A percentile compares a stretch with the other conserved stretches of the same genome.
Evolutionary conservation across 139 green algal genomes (phyloP).

Genomic region (Gonium pectorale): DNA sequence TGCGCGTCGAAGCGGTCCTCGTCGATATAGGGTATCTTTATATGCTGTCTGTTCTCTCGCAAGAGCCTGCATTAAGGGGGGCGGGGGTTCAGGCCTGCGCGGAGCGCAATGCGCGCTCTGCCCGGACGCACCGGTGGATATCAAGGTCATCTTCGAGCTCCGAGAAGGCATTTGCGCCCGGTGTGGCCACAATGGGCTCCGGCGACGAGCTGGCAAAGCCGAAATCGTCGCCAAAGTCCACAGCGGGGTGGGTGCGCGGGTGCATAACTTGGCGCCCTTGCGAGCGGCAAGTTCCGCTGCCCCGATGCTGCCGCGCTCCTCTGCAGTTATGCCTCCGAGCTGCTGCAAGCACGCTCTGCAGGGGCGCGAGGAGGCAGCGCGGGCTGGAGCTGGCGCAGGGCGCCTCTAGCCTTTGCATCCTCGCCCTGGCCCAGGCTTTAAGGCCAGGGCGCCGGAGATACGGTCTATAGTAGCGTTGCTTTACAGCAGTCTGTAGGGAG

Average conservation of each 20-base stretch:
- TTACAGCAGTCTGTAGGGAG: no score
- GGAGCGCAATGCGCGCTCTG: no score
- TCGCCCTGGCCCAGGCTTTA: conserved; percentile 22
- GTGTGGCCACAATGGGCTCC: conserved; percentile 40
- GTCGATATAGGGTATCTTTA: conserved; percentile 51
- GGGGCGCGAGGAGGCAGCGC: neutral
- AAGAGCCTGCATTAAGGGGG: conserved; percentile 50
- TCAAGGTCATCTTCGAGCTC: conserved; percentile 53
- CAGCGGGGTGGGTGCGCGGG: neutral
- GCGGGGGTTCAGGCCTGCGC: neutral
- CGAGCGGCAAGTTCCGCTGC: conserved; percentile 23
- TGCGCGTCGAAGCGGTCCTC: conserved; percentile 54
- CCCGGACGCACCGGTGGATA: conserved; percentile 45
- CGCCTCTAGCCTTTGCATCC: neutral
- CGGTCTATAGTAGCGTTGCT: no score
- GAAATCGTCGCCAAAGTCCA: conserved; percentile 33
- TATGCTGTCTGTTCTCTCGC: conserved; percentile 51
- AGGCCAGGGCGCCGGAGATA: conserved; percentile 28
- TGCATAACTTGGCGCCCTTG: conserved; percentile 18
- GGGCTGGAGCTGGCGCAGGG: conserved; percentile 16
- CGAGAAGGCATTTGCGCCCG: conserved; percentile 28
- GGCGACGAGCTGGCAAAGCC: conserved; percentile 40
- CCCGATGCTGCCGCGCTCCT: neutral
- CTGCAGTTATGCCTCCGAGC: neutral
- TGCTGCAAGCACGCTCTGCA: conserved; percentile 17